Evolutionary conservation across 2,329 filamentous ascomycete genomes (phyloP).

Genomic region (Alternaria sp.): DNA sequence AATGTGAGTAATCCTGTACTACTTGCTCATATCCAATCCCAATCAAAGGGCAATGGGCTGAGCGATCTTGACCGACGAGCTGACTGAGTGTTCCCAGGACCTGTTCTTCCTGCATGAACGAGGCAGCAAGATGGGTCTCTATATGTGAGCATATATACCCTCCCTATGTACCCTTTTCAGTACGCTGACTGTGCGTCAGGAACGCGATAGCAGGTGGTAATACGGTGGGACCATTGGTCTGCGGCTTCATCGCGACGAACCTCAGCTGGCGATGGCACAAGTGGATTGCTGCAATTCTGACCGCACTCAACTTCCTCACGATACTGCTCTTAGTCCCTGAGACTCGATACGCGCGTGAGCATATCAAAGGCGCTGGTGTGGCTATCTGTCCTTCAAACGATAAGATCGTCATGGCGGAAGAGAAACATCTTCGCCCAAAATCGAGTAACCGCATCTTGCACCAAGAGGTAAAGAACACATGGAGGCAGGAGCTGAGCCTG

Average conservation of each 20-base stretch:
- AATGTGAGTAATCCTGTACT: slow-evolving; percentile 27
- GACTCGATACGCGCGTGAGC: slow-evolving; percentile 44
- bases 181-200: neutral
- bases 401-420: slow-evolving; percentile 8
- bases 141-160: slow-evolving; percentile 31
- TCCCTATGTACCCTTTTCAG: neutral
- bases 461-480: slow-evolving; percentile 42
- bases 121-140: slow-evolving; percentile 46
- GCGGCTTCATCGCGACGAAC: slow-evolving; percentile 47
- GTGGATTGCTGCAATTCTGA: slow-evolving; percentile 39
- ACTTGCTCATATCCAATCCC: neutral
- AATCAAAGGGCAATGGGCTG: neutral
- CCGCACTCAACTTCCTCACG: slow-evolving; percentile 42
- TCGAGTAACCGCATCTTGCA: neutral
- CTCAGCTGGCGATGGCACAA: slow-evolving; percentile 49
- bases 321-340: slow-evolving; percentile 49
- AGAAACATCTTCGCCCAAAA: slow-evolving; percentile 5
- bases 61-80: neutral
- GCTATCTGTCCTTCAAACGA: slow-evolving; percentile 14
- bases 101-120: slow-evolving; percentile 44
- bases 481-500: slow-evolving; percentile 41
- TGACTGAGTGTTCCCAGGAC: slow-evolving; percentile 11
- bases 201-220: slow-evolving; percentile 48
- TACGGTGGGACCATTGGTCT: slow-evolving; percentile 49
- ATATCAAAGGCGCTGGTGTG: neutral